Conservation (phyloP, 495 filamentous ascomycete genomes). For the Aspergillus kassunensis region DNA sequence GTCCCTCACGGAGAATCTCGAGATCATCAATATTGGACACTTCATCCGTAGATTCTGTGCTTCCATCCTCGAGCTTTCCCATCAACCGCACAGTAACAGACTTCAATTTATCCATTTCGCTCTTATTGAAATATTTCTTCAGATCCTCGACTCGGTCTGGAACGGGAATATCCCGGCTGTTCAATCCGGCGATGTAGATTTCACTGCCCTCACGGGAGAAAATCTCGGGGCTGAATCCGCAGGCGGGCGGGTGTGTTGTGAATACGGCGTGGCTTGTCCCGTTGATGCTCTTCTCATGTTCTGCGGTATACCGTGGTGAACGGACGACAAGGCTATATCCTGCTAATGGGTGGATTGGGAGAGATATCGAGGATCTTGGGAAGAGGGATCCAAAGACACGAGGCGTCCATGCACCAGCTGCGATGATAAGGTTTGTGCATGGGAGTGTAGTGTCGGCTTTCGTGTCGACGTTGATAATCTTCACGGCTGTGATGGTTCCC, state of each 20-base stretch:
- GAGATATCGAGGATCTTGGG: slow-evolving; percentile 40
- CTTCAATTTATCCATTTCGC: slow-evolving; percentile 49
- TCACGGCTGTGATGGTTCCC: slow-evolving; percentile 46
- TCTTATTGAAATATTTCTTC: slow-evolving; percentile 38
- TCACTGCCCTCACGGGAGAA: slow-evolving; percentile 62
- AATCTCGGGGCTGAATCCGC: slow-evolving; percentile 66
- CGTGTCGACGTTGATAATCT: slow-evolving; percentile 33
- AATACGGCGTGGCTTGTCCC: slow-evolving; percentile 66
- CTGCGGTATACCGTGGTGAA: slow-evolving; percentile 50
- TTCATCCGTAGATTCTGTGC: slow-evolving; percentile 19
- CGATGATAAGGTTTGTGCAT: slow-evolving; percentile 58
- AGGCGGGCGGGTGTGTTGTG: slow-evolving; percentile 45
- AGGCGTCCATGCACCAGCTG: slow-evolving; percentile 68
- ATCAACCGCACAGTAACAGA: slow-evolving; percentile 54
- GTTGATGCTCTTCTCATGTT: slow-evolving; percentile 21
- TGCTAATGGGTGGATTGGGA: slow-evolving; percentile 60
- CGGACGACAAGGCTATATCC: slow-evolving; percentile 68
- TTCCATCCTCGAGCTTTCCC: slow-evolving; percentile 28
- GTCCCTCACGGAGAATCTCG: slow-evolving; percentile 57
- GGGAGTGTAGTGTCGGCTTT: slow-evolving; percentile 26
- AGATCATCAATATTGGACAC: slow-evolving; percentile 45
- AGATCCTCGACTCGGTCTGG: slow-evolving; percentile 49
- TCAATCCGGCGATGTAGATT: slow-evolving; percentile 73
- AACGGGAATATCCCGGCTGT: slow-evolving; percentile 53
- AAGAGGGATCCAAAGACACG: slow-evolving; percentile 61